Percentiles rank a stretch among this genome's conserved stretches.
Conservation (phyloP, 2,329 filamentous ascomycete genomes). For the Cadophora sp. region DNA sequence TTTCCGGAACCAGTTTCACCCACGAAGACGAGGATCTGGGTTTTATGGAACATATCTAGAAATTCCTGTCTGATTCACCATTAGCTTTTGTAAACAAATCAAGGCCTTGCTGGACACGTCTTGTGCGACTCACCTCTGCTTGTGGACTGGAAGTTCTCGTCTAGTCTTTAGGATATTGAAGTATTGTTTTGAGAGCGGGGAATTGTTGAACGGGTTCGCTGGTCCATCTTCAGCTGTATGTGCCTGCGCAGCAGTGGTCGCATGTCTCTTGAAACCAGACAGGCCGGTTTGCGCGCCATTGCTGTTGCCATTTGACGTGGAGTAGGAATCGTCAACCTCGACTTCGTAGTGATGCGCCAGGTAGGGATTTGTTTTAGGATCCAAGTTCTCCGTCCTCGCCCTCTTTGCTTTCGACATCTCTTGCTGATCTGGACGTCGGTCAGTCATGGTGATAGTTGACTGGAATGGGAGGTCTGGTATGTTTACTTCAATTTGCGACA, state of each 20-base stretch:
- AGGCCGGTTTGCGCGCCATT: conserved; percentile 57
- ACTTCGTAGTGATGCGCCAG: conserved; percentile 85
- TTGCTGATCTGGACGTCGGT: conserved; percentile 60
- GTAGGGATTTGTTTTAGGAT: conserved; percentile 79
- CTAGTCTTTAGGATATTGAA: conserved; percentile 86
- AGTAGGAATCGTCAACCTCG: conserved; percentile 37
- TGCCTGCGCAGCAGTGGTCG: conserved; percentile 80
- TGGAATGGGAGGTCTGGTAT: conserved; percentile 32
- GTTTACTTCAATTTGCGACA: conserved; percentile 39
- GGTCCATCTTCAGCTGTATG: conserved; percentile 78
- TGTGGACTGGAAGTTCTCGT: conserved; percentile 87
- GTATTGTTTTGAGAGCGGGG: conserved; percentile 80
- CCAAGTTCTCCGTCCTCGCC: conserved; percentile 49
- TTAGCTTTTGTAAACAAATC: conserved; percentile 31
- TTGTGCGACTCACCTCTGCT: conserved; percentile 70
- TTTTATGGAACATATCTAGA: conserved; percentile 87
- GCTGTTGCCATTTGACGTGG: conserved; percentile 46
- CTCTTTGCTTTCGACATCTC: conserved; percentile 55
- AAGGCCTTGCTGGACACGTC: not conserved
- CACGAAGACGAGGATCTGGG: conserved; percentile 97
- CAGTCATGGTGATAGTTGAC: conserved; percentile 54
- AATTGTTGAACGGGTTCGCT: conserved; percentile 83
- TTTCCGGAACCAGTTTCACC: conserved; percentile 99
- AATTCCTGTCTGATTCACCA: conserved; percentile 76
- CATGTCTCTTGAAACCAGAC: conserved; percentile 74